Evolutionary conservation across 768 basidiomycete species (phyloP).

Genomic region (Lactifluus hygrophoroides): DNA sequence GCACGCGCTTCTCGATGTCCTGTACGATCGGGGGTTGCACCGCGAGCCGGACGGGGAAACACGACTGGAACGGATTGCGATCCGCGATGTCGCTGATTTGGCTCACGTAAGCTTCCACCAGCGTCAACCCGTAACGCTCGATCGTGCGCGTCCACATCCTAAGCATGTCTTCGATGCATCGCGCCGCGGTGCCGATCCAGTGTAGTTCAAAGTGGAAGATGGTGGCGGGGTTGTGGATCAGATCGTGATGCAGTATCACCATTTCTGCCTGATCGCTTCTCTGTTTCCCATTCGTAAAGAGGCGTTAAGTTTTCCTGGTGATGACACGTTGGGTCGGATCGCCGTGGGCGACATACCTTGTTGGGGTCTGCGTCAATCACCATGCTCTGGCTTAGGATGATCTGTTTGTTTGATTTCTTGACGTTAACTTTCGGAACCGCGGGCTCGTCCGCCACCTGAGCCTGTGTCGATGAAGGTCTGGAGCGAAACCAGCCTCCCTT

Average conservation of each 20-base stretch:
- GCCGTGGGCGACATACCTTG: slow-evolving; percentile 39
- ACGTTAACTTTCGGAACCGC: slow-evolving; percentile 28
- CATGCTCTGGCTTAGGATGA: slow-evolving; percentile 83
- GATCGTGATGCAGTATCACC: slow-evolving; percentile 85
- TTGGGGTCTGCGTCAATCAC: slow-evolving; percentile 78
- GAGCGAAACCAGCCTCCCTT: slow-evolving; percentile 60
- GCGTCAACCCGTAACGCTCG: slow-evolving; percentile 81
- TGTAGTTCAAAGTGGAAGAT: slow-evolving; percentile 96
- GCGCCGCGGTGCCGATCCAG: slow-evolving; percentile 92
- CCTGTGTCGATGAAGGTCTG: slow-evolving; percentile 28
- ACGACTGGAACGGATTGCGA: slow-evolving; percentile 87
- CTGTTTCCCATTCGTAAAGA: slow-evolving; percentile 30
- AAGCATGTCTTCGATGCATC: slow-evolving; percentile 82
- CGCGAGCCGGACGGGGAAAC: slow-evolving; percentile 73
- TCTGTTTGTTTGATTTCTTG: slow-evolving; percentile 45
- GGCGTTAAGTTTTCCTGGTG: no score
- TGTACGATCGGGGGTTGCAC: slow-evolving; percentile 64
- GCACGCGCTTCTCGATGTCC: slow-evolving; percentile 57
- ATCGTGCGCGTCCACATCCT: slow-evolving; percentile 74
- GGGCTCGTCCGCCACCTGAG: background rate
- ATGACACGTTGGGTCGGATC: no score
- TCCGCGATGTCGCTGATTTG: slow-evolving; percentile 83
- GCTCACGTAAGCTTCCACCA: slow-evolving; percentile 89
- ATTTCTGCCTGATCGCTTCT: slow-evolving; percentile 83
- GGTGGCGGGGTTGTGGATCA: slow-evolving; percentile 90